Evolutionary conservation across 1,284 basidiomycete genomes (phyloP).

Genomic region (Microbotryomycetes sp.): DNA sequence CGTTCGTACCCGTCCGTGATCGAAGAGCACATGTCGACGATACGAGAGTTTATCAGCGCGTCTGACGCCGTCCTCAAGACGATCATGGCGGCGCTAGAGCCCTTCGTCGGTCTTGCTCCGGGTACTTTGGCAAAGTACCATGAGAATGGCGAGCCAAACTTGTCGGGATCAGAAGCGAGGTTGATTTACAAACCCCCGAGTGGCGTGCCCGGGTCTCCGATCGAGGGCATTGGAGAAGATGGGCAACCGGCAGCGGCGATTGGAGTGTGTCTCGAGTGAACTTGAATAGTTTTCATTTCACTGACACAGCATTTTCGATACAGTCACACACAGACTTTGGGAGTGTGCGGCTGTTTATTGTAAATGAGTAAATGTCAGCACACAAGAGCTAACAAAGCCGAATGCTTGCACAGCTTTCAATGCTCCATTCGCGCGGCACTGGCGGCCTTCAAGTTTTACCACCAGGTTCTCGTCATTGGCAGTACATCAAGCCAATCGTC

Average conservation of each 20-base stretch:
- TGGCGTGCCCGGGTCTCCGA: background rate
- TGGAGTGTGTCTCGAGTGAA: conserved; percentile 51
- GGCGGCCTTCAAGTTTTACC: conserved; percentile 28
- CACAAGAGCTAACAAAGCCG: too few relatives aligned
- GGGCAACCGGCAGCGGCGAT: conserved; percentile 6
- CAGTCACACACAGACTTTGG: background rate
- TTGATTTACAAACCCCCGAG: conserved; percentile 6
- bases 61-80: conserved; percentile 5
- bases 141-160: conserved; percentile 1
- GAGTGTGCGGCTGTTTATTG: background rate
- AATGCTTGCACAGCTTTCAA: background rate
- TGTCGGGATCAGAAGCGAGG: conserved; percentile 9
- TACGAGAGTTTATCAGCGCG: background rate
- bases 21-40: conserved; percentile 1
- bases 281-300: conserved; percentile 37
- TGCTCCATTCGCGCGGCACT: conserved; percentile 9
- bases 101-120: conserved; percentile 2
- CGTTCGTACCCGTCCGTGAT: conserved; percentile 1
- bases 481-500: conserved; percentile 22
- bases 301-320: too few relatives aligned
- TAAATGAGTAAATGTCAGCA: too few relatives aligned
- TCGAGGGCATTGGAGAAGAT: conserved; percentile 7
- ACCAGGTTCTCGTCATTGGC: conserved; percentile 20
- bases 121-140: conserved; percentile 1
- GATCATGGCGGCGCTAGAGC: conserved; percentile 3